These are phyloP conservation scores for Phaeomoniella chlamydospora DNA, from an alignment of 2,329 filamentous ascomycete species.

Conservation along the genomic window DNA sequence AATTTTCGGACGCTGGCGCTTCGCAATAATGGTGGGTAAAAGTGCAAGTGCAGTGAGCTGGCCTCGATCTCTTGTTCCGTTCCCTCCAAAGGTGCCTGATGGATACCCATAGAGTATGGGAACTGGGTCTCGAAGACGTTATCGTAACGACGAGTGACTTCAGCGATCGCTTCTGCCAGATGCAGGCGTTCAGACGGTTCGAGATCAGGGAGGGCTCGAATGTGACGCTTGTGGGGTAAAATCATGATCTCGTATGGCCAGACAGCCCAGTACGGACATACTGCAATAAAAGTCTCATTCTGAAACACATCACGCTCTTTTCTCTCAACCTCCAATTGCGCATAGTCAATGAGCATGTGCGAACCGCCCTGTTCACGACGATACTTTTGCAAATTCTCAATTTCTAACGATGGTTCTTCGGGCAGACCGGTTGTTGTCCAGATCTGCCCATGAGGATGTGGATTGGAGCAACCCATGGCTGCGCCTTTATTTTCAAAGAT, in stretches of 20 bases:
- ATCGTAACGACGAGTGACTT: slow-evolving; percentile 83
- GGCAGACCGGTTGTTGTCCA: slow-evolving; percentile 89
- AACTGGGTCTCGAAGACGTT: slow-evolving; percentile 96
- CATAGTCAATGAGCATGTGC: slow-evolving; percentile 78
- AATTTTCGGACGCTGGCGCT: slow-evolving; percentile 94
- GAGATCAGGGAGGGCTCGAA: slow-evolving; percentile 73
- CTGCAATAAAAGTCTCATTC: slow-evolving; percentile 69
- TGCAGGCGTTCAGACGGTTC: slow-evolving; percentile 52
- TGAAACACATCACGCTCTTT: slow-evolving; percentile 76
- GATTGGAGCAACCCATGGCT: slow-evolving; percentile 97
- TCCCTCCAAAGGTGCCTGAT: slow-evolving; percentile 81
- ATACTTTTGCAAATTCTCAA: slow-evolving; percentile 68
- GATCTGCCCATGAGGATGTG: slow-evolving; percentile 90
- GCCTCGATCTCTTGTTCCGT: slow-evolving; percentile 70
- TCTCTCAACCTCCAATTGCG: slow-evolving; percentile 65
- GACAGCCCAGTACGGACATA: slow-evolving; percentile 94
- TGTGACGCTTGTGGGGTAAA: slow-evolving; percentile 60
- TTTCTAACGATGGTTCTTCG: slow-evolving; percentile 72
- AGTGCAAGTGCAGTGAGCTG: slow-evolving; percentile 92
- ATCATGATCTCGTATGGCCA: slow-evolving; percentile 97
- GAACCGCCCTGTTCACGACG: slow-evolving; percentile 54
- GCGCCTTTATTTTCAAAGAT: slow-evolving; percentile 99
- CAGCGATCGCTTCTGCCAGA: slow-evolving; percentile 72
- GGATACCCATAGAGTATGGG: slow-evolving; percentile 91
- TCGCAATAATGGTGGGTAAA: slow-evolving; percentile 84